These are phyloP conservation scores for Combretum micranthum DNA, from an alignment of 345 rosid species.

Conservation along the genomic window DNA sequence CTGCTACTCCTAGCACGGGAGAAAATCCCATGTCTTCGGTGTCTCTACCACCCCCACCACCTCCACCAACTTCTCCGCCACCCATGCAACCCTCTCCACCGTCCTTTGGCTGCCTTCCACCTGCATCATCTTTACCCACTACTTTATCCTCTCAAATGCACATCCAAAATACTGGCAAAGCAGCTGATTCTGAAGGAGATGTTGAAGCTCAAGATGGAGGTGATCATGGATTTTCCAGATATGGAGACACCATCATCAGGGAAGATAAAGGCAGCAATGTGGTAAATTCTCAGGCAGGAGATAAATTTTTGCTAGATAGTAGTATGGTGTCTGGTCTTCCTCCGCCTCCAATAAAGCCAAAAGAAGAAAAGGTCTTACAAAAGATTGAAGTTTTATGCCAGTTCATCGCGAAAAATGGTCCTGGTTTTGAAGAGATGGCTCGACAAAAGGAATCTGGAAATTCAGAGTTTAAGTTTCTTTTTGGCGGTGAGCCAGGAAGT, in stretches of 20 bases:
- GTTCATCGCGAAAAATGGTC: slow-evolving; percentile 31
- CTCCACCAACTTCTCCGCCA: slow-evolving; percentile 19
- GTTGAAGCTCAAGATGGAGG: neutral
- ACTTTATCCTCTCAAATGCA: slow-evolving; percentile 17
- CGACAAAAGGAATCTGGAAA: slow-evolving; percentile 21
- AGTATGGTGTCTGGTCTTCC: slow-evolving; percentile 11
- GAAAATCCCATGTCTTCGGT: slow-evolving; percentile 14
- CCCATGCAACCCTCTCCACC: slow-evolving; percentile 19
- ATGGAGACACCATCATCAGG: neutral
- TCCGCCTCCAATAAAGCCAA: slow-evolving; percentile 33
- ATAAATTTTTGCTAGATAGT: slow-evolving; percentile 12
- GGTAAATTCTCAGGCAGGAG: slow-evolving; percentile 14
- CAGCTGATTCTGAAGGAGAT: slow-evolving; percentile 3
- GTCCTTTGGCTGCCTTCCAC: slow-evolving; percentile 11
- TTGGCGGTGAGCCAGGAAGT: slow-evolving; percentile 35
- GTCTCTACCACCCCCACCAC: slow-evolving; percentile 14
- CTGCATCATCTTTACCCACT: slow-evolving; percentile 10
- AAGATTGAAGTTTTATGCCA: slow-evolving; percentile 33
- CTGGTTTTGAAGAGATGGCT: slow-evolving; percentile 28
- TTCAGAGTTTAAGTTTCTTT: slow-evolving; percentile 32
- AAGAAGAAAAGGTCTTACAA: slow-evolving; percentile 19
- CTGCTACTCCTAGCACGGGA: neutral
- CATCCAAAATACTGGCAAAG: neutral
- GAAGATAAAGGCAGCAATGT: slow-evolving; percentile 8
- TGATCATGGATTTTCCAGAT: neutral